These are phyloP conservation scores for Geosmithia putterillii DNA, from an alignment of 2,329 filamentous ascomycete species.

Conservation along the genomic window DNA sequence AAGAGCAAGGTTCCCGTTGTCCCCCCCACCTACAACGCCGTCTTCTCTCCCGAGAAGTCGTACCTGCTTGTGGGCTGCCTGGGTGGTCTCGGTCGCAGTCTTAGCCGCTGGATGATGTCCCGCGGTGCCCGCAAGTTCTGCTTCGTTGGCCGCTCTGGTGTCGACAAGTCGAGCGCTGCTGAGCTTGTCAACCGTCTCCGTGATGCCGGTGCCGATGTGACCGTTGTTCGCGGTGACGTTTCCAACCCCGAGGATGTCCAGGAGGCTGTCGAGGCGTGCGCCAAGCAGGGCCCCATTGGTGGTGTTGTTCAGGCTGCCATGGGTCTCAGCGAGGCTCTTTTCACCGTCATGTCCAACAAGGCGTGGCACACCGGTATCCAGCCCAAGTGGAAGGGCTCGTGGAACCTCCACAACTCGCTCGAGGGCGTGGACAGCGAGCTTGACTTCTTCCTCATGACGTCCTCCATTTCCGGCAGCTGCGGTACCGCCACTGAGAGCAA, in stretches of 20 bases:
- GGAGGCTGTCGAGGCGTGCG: slow-evolving; percentile 4
- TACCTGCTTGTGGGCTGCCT: slow-evolving; percentile 10
- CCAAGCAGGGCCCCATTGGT: slow-evolving; percentile 6
- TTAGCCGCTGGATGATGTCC: slow-evolving; percentile 17
- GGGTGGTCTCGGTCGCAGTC: slow-evolving; percentile 19
- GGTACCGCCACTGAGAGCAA: slow-evolving; percentile 17
- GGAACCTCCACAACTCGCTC: slow-evolving; percentile 11
- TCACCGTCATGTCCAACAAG: slow-evolving; percentile 10
- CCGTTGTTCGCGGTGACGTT: slow-evolving; percentile 10
- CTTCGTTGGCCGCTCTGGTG: slow-evolving; percentile 16
- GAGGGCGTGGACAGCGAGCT: slow-evolving; percentile 5
- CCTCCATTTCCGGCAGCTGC: slow-evolving; percentile 13
- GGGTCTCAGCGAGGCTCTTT: slow-evolving; percentile 14
- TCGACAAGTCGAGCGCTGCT: slow-evolving; percentile 10
- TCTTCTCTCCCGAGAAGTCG: slow-evolving; percentile 4
- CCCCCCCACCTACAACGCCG: background rate
- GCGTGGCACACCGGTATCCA: slow-evolving; percentile 11
- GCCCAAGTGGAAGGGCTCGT: slow-evolving; percentile 11
- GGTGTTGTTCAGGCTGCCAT: slow-evolving; percentile 21
- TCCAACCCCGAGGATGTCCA: slow-evolving; percentile 6
- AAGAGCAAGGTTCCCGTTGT: slow-evolving; percentile 4
- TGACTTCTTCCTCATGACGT: slow-evolving; percentile 17
- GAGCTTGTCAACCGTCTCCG: slow-evolving; percentile 8
- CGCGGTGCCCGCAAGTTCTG: slow-evolving; percentile 15
- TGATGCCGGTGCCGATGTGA: slow-evolving; percentile 9